Evolutionary conservation across 108 stramenopile species (phyloP).

Genomic region (Fragilariopsis cylindrus): DNA sequence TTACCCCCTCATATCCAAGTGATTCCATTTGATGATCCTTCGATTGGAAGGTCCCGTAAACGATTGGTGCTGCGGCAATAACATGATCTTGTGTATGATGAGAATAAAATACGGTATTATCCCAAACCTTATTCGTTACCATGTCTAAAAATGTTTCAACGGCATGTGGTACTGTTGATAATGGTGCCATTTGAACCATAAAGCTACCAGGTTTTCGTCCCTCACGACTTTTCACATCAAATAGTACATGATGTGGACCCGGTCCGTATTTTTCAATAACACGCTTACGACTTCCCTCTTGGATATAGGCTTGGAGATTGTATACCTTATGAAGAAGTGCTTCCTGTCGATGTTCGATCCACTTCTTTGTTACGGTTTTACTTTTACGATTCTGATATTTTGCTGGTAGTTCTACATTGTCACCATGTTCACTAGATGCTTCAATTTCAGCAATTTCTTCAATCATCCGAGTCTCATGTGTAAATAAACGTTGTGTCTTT

Average conservation of each 20-base stretch:
- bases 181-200: conserved; percentile 57
- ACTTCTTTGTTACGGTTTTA: conserved; percentile 24
- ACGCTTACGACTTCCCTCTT: conserved; percentile 34
- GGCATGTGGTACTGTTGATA: conserved; percentile 69
- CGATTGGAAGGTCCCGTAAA: conserved; percentile 32
- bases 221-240: conserved; percentile 34
- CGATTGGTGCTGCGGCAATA: conserved; percentile 50
- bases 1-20: conserved; percentile 32
- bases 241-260: conserved; percentile 64
- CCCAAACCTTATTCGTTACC: conserved; percentile 56
- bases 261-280: conserved; percentile 53
- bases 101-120: conserved; percentile 62
- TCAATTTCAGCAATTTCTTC: conserved; percentile 35
- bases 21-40: conserved; percentile 44
- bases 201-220: conserved; percentile 28
- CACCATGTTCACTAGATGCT: background rate
- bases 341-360: conserved; percentile 48
- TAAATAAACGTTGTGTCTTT: conserved; percentile 16
- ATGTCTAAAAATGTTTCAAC: conserved; percentile 76
- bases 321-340: conserved; percentile 32
- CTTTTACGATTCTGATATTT: conserved; percentile 20
- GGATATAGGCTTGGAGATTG: conserved; percentile 28
- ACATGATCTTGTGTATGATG: conserved; percentile 58
- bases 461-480: conserved; percentile 38
- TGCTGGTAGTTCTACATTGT: background rate